A percentile compares a stretch with the other conserved stretches of the same genome.
Conservation (phyloP, 805 yeast genomes). For the Blastobotrys chiropterorum region DNA sequence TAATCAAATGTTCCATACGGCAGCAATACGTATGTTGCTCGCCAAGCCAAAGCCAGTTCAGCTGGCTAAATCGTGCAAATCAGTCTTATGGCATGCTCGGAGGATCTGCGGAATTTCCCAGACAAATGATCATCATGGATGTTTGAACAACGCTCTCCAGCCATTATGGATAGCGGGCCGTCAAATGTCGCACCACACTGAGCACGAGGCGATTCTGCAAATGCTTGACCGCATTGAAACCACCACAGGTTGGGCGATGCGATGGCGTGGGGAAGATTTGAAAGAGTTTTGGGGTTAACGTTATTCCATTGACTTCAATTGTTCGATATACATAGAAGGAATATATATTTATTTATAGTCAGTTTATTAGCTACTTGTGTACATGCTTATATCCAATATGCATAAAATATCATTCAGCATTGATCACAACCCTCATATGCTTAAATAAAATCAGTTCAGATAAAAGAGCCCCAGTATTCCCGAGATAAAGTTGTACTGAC, state of each 20-base stretch:
- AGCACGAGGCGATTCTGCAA: constrained; percentile 16
- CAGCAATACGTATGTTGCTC: constrained; percentile 34
- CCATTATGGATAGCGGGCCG: constrained; percentile 29
- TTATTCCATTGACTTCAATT: too few relatives aligned
- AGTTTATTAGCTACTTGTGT: too few relatives aligned
- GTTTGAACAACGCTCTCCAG: constrained; percentile 29
- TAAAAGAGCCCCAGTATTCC: background rate
- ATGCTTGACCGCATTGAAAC: background rate
- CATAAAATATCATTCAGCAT: too few relatives aligned
- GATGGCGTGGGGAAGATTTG: background rate
- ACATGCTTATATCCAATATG: too few relatives aligned
- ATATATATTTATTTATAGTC: too few relatives aligned
- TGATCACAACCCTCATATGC: too few relatives aligned
- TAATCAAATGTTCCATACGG: constrained; percentile 37
- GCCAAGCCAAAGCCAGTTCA: constrained; percentile 36
- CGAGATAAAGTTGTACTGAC: background rate
- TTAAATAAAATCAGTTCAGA: too few relatives aligned
- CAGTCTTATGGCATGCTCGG: constrained; percentile 38
- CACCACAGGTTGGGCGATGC: background rate
- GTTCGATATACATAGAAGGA: too few relatives aligned
- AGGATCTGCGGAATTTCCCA: constrained; percentile 34
- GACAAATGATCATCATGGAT: constrained; percentile 28
- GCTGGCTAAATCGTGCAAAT: constrained; percentile 21
- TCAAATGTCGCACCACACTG: constrained; percentile 26
- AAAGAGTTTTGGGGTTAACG: background rate